Evolutionary conservation across 495 filamentous ascomycete species (phyloP), one percentile per base, ranked within the genome.

Genomic region (Astrothelium macrocarpum): DNA sequence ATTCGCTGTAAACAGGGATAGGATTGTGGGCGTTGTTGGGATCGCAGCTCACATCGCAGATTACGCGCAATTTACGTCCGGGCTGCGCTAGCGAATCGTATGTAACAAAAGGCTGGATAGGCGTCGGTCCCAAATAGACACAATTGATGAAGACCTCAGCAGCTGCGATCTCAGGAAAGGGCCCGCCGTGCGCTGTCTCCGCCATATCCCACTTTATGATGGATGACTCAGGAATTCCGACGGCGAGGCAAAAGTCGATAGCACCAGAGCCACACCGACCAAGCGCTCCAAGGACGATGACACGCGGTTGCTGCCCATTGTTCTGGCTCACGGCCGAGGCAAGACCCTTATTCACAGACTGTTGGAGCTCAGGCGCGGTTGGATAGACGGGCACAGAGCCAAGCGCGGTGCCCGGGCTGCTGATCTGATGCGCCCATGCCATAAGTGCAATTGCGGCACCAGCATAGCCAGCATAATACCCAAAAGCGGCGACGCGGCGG

Each of bases 231-330:
- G 34, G 14, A 25, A 96, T 79, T 49, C 91, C 93, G 28, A 84
- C 87, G 75, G 85, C 85, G 68, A 83, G 79, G 69, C 87, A 89
- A 63, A 94, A 76, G 60, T 93, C 86, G 2, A 96, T 86, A 29
- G 94, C 90, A 56, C 94, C 94, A 10, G 80, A 82, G 28, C 93
- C 94, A 72, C 92, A 96, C 59, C 94, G 86, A 62, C 94, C 94
- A 25, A 96, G 77, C 67, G 83, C 83, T 62, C 85, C 84, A 65
- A 87, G 85, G 20, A 87, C 81, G 53, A 87, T 74, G 18, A 84
- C 74, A 53, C 74, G 77, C 26, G 85, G 85, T 14, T 73, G 74
- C 32, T 71, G 76, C 39, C 82, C 81, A 39, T 39, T 39, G 34
- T 39, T 39, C 5, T 39, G 34, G 34, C 34, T 39, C 5, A 14